phyloP scores from a whole-genome alignment of 75 land plant genomes.

The Cupressus sempervirens region DNA sequence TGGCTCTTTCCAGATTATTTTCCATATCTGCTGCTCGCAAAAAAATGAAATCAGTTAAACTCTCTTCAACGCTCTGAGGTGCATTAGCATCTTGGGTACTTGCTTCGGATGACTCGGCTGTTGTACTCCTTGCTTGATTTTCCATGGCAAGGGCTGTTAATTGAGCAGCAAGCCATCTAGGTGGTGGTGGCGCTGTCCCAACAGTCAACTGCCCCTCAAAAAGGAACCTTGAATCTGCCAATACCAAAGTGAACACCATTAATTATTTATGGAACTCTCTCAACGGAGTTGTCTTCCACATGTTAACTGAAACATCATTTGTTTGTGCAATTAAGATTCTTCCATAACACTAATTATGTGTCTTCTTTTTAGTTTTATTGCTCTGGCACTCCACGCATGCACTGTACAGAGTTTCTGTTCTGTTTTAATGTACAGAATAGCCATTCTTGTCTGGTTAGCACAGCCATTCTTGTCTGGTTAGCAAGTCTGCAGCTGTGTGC shows the following conservation, averaged over 20 bases:
- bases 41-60: neutral
- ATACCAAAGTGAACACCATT: constrained; percentile 5
- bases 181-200: constrained; percentile 75
- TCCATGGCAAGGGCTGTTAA: constrained; percentile 31
- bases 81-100: constrained; percentile 7
- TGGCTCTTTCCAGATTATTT: constrained; percentile 36
- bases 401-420: no score
- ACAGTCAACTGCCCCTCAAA: constrained; percentile 96
- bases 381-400: no score
- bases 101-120: constrained; percentile 27
- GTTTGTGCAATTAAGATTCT: no score
- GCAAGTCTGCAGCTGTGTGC: no score
- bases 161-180: constrained; percentile 68
- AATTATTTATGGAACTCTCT: neutral
- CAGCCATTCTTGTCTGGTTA: no score
- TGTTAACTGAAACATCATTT: no score
- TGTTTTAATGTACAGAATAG: no score
- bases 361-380: no score
- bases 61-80: constrained; percentile 8
- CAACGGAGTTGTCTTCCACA: no score
- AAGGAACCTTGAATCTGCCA: constrained; percentile 48
- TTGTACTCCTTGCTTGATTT: constrained; percentile 11
- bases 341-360: no score
- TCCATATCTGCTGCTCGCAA: constrained; percentile 20
- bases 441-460: no score